Base-by-base conservation (phyloP, 2,329 filamentous ascomycete species). In the Exophiala oligosperma region DNA sequence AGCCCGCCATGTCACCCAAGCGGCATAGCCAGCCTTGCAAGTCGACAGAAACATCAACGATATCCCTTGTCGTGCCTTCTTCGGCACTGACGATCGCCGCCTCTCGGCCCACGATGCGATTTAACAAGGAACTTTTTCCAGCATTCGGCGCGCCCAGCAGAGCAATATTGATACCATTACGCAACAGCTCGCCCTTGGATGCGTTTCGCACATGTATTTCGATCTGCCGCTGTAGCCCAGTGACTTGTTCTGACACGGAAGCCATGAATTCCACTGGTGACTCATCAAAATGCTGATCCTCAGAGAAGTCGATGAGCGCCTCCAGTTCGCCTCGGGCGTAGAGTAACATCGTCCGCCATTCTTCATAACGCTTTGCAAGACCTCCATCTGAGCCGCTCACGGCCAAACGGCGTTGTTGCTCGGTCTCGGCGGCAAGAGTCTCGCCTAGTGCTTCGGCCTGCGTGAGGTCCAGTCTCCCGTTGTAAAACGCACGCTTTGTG, bases 221-320 rank as follows among this genome's bases (percentile, higher is more conserved):
- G 59, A 97, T 86, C 56, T 86, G 81, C 29, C 72, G 70, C 54
- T 85, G 77, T 56, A 97, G 83, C 0, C 69, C 72, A 1, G 72
- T 70, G 2, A 96, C 83, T 68, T 92, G 85, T 0, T 64, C 66
- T 1, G 85, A 82, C 29, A 97, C 90, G 49, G 86, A 91, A 0
- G 70, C 72, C 46, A 95, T 81, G 23, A 97, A 79, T 55, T 89
- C 83, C 0, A 81, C 76, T 0, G 91, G 89, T 2, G 90, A 88
- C 73, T 96, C 92, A 66, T 97, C 92, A 69, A 99, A 96, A 76
- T 97, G 90, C 74, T 99, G 93, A 69, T 97, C 94, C 72, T 99
- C 94, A 1, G 91, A 89, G 71, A 99, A 99, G 74, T 99, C 94
- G 61, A 99, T 97, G 65, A 99, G 76, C 0, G 94, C 94, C 74